These are phyloP conservation scores for Aspergillus viridinutans DNA, from an alignment of 2,329 filamentous ascomycete species.

Conservation along the genomic window DNA sequence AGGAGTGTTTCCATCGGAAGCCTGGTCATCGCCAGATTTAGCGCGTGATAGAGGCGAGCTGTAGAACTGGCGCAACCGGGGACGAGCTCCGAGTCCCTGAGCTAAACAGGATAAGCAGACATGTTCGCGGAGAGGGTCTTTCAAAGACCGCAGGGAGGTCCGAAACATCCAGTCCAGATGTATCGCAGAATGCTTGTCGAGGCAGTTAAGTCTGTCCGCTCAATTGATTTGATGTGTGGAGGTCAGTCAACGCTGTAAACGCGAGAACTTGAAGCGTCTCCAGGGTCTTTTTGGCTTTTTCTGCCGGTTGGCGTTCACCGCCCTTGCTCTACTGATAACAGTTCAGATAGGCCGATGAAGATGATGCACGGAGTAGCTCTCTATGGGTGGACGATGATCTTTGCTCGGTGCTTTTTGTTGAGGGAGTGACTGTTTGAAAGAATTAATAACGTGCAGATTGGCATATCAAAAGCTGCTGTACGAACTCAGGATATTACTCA, in stretches of 20 bases:
- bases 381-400: not conserved
- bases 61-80: conserved; percentile 24
- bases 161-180: conserved; percentile 33
- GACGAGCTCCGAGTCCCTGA: conserved; percentile 19
- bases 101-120: conserved; percentile 34
- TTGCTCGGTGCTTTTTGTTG: not conserved
- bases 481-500: not conserved
- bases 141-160: conserved; percentile 32
- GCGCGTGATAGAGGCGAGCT: conserved; percentile 14
- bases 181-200: not conserved
- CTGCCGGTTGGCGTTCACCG: conserved; percentile 11
- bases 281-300: conserved; percentile 9
- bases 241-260: not conserved
- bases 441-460: not conserved
- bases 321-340: not conserved
- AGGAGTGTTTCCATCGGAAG: not conserved
- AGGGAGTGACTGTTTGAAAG: not conserved
- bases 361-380: not conserved
- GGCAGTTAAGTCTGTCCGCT: not conserved
- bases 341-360: not conserved
- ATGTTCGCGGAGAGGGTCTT: conserved; percentile 32
- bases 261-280: not conserved
- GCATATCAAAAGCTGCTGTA: not conserved
- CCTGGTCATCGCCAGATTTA: conserved; percentile 4
- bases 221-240: not conserved